A percentile compares a stretch with the other conserved stretches of the same genome.
Conservation (phyloP, 2,329 filamentous ascomycete species). For the Fusarium buxicola region DNA sequence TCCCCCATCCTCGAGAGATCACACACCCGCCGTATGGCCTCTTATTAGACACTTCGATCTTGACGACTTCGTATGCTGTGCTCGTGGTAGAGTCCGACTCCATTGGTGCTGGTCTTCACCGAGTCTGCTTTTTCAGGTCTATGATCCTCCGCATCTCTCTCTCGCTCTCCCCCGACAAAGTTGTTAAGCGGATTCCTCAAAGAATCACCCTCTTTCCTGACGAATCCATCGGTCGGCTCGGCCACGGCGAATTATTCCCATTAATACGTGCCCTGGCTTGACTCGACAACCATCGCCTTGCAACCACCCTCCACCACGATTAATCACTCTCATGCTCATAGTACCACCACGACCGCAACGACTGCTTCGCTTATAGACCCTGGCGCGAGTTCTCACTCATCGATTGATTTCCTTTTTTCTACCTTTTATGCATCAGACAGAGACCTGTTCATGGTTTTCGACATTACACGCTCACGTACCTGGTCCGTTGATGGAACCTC, state of each 20-base stretch:
- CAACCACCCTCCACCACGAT: constrained; percentile 32
- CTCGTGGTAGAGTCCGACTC: constrained; percentile 41
- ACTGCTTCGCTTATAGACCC: constrained; percentile 45
- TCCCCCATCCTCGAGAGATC: constrained; percentile 63
- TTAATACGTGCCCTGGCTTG: constrained; percentile 29
- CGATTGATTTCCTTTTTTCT: constrained; percentile 36
- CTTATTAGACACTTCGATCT: constrained; percentile 61
- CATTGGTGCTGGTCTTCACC: constrained; percentile 45
- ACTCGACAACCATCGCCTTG: constrained; percentile 15
- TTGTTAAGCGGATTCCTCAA: constrained; percentile 29
- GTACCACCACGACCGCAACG: constrained; percentile 46
- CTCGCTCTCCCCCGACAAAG: constrained; percentile 22
- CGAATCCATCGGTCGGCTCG: constrained; percentile 22
- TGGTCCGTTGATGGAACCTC: constrained; percentile 32
- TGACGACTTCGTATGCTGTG: constrained; percentile 44
- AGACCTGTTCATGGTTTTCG: constrained; percentile 28
- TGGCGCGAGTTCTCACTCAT: constrained; percentile 41
- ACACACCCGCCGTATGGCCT: constrained; percentile 71
- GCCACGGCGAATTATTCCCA: constrained; percentile 32
- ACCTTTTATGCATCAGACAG: constrained; percentile 42
- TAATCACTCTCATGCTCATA: constrained; percentile 44
- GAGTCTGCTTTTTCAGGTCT: constrained; percentile 38
- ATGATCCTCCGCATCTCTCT: constrained; percentile 32
- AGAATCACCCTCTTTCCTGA: constrained; percentile 19
- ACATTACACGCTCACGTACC: constrained; percentile 38